These are phyloP conservation scores for Scortechinia acanthostroma DNA, from an alignment of 2,329 filamentous ascomycete genomes.

Conservation along the genomic window DNA sequence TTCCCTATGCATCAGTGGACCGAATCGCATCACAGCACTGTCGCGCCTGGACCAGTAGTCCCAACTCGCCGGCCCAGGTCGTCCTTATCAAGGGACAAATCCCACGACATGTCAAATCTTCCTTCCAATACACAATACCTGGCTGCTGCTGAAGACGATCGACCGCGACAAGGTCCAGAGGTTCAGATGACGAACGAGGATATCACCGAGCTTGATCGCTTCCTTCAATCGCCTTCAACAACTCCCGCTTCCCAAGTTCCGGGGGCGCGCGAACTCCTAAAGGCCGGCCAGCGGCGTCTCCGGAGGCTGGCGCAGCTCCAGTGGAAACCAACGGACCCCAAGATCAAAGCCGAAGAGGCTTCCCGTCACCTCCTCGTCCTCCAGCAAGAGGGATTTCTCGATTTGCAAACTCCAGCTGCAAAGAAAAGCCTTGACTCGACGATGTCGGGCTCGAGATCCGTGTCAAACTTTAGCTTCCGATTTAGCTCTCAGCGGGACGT, in stretches of 20 bases:
- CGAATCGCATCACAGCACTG: neutral
- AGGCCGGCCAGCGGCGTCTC: conserved; percentile 21
- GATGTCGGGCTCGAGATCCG: neutral
- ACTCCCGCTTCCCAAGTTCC: neutral
- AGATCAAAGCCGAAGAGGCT: conserved; percentile 12
- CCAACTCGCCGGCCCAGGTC: neutral
- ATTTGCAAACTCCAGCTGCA: neutral
- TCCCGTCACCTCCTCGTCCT: conserved; percentile 10
- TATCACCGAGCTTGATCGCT: neutral
- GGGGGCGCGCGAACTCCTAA: conserved; percentile 9
- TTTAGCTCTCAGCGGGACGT: conserved; percentile 16
- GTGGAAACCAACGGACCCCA: conserved; percentile 9
- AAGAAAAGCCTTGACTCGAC: conserved; percentile 9
- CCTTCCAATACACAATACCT: neutral
- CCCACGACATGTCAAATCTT: too few relatives aligned
- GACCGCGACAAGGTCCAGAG: too few relatives aligned
- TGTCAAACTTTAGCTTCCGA: neutral
- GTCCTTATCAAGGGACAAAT: neutral
- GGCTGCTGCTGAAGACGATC: neutral
- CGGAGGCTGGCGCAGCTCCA: conserved; percentile 20
- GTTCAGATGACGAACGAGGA: neutral
- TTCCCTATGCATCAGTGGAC: neutral
- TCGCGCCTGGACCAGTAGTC: neutral
- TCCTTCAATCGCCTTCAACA: neutral
- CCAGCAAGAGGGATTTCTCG: neutral